Evolutionary conservation across 352 stramenopile genomes (phyloP), one percentile per base, ranked within the genome.

Genomic region (Peronospora tabacina): DNA sequence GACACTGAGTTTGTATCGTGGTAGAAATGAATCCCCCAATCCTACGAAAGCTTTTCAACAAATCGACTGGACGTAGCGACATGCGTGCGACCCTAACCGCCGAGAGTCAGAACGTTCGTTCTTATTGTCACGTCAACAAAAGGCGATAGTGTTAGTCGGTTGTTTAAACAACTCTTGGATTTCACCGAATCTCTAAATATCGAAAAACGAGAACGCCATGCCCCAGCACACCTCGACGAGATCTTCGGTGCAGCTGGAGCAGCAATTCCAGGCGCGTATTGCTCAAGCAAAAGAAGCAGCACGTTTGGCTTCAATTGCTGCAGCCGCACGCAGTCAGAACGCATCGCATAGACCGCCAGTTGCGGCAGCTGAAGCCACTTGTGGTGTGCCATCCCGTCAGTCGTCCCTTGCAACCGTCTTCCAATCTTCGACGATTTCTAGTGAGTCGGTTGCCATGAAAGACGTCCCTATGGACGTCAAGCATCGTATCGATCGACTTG

Each of bases 191-290:
- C 22, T 26, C 22, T 26, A 26, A 26, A 26, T 26, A 26, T 26
- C 22, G 4, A 26, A 2, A 26, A 26, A 26, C 5, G 22, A 26
- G 19, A 22, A 22, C 19, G 19, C 19, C 19, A 22, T 22, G 19
- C 1, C 19, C 1, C 1, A 22, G 19, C 3, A 1, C 19, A 3
- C 19, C 4, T 22, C 20, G 20, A 22, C 33, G 22, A 49, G 51
- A 49, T 51, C 55, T 11, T 60, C 60, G 7, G 29, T 66, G 15
- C 51, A 70, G 56, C 51, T 70, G 10, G 56, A 70, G 61, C 56
- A 59, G 48, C 53, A 71, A 29, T 81, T 85, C 66, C 66, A 83
- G 46, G 58, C 68, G 44, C 71, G 67, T 26, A 82, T 83, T 24
- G 71, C 71, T 5, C 61, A 73, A 40, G 71, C 71, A 28, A 77